Conservation (phyloP, 345 rosid genomes). For the Kernera saxatilis region DNA sequence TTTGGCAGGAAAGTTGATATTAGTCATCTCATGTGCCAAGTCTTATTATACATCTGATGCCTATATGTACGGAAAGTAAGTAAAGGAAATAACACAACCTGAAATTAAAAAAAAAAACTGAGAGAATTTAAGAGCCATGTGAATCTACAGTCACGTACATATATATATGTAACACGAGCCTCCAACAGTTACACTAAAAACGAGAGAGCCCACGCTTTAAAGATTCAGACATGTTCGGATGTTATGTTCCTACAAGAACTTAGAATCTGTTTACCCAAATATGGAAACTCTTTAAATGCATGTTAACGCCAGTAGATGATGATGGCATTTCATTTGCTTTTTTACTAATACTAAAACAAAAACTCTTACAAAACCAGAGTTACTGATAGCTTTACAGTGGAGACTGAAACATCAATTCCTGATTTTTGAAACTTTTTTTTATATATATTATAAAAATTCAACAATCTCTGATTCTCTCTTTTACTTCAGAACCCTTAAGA, state of each 20-base stretch:
- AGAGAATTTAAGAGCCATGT: conserved; percentile 30
- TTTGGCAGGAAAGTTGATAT: conserved; percentile 12
- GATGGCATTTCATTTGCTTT: background rate
- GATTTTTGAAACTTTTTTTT: background rate
- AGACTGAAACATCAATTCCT: background rate
- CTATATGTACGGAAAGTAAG: conserved; percentile 14
- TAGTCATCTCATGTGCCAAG: conserved; percentile 9
- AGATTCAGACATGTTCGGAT: conserved; percentile 11
- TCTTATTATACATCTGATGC: conserved; percentile 16
- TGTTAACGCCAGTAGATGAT: background rate
- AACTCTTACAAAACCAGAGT: conserved; percentile 3
- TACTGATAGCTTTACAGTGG: conserved; percentile 16
- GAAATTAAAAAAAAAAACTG: background rate
- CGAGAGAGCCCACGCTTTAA: conserved; percentile 13
- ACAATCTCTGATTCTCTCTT: conserved; percentile 17
- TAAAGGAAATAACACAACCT: conserved; percentile 17
- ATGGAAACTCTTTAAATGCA: conserved; percentile 24
- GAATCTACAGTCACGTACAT: conserved; percentile 21
- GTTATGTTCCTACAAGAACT: conserved; percentile 10
- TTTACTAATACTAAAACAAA: background rate
- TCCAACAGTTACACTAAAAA: conserved; percentile 15
- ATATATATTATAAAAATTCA: background rate
- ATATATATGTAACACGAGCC: conserved; percentile 13
- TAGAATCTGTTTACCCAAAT: background rate
- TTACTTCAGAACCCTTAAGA: background rate